These are phyloP conservation scores for Phaeomoniella chlamydospora DNA, from an alignment of 2,329 filamentous ascomycete species.

Conservation along the genomic window DNA sequence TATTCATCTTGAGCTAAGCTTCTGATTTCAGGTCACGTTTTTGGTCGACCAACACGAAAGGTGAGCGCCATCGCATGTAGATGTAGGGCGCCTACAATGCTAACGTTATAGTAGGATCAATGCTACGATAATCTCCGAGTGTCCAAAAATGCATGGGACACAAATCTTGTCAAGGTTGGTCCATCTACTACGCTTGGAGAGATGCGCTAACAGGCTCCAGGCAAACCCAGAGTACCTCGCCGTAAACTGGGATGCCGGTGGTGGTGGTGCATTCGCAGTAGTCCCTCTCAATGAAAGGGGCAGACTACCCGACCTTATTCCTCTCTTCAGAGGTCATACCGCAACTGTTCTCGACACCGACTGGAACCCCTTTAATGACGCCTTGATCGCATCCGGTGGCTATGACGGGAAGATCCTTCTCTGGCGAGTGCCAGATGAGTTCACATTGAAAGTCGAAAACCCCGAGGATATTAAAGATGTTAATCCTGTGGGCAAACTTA, in stretches of 20 bases:
- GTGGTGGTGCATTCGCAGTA: slow-evolving; percentile 92
- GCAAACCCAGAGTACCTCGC: slow-evolving; percentile 91
- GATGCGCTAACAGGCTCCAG: slow-evolving; percentile 29
- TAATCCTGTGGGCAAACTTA: slow-evolving; percentile 63
- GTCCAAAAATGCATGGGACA: slow-evolving; percentile 98
- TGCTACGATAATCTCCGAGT: slow-evolving; percentile 98
- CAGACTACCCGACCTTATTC: slow-evolving; percentile 81
- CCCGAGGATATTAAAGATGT: slow-evolving; percentile 69
- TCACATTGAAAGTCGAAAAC: slow-evolving; percentile 67
- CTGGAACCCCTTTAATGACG: slow-evolving; percentile 97
- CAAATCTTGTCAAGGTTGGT: slow-evolving; percentile 87
- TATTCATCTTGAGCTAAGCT: slow-evolving; percentile 8
- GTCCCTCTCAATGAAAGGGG: slow-evolving; percentile 82
- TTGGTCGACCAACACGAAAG: slow-evolving; percentile 87
- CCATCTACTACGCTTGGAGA: slow-evolving; percentile 14
- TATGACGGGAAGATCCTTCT: slow-evolving; percentile 95
- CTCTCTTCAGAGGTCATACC: slow-evolving; percentile 91
- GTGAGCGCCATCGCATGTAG: too few relatives aligned
- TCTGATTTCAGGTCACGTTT: slow-evolving; percentile 68
- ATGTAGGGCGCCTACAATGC: too few relatives aligned
- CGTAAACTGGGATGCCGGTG: slow-evolving; percentile 96
- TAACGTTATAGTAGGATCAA: slow-evolving; percentile 73
- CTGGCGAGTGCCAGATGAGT: slow-evolving; percentile 84
- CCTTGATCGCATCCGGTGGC: slow-evolving; percentile 78
- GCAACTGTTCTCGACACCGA: slow-evolving; percentile 93